Conservation (phyloP, 352 stramenopile species). For the Pythium sp. region DNA sequence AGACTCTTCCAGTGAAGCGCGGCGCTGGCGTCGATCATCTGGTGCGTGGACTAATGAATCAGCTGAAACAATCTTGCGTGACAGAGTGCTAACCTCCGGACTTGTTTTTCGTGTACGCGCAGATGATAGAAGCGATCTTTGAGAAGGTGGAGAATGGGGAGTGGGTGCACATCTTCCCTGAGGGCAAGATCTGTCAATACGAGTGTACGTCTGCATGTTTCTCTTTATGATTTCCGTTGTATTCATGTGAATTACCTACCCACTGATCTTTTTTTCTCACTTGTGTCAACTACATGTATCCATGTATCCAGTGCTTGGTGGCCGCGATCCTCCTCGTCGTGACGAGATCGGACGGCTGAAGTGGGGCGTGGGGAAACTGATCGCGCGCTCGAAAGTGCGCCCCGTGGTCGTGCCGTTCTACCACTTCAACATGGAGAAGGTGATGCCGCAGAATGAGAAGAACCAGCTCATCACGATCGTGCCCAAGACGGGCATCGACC, state of each 20-base stretch:
- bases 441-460: constrained; percentile 81
- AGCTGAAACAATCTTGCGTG: not conserved
- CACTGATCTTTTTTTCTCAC: not conserved
- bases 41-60: constrained; percentile 21
- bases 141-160: constrained; percentile 72
- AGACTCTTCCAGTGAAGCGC: constrained; percentile 71
- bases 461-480: constrained; percentile 72
- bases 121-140: constrained; percentile 80
- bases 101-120: not conserved
- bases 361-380: constrained; percentile 86
- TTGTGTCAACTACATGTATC: not conserved
- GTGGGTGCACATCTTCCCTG: constrained; percentile 88
- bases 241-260: not conserved
- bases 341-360: constrained; percentile 82
- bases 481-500: constrained; percentile 42
- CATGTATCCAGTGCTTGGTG: constrained; percentile 49
- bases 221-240: not conserved
- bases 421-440: constrained; percentile 84
- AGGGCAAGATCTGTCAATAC: constrained; percentile 80
- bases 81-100: not conserved
- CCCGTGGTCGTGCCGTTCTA: constrained; percentile 85
- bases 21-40: constrained; percentile 70
- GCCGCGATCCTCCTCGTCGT: constrained; percentile 51
- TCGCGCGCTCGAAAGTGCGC: constrained; percentile 61
- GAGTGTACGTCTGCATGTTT: constrained; percentile 30